Evolutionary conservation across 2,329 filamentous ascomycete species (phyloP), one percentile per base, ranked within the genome.

Genomic region (Penicillium sp.): DNA sequence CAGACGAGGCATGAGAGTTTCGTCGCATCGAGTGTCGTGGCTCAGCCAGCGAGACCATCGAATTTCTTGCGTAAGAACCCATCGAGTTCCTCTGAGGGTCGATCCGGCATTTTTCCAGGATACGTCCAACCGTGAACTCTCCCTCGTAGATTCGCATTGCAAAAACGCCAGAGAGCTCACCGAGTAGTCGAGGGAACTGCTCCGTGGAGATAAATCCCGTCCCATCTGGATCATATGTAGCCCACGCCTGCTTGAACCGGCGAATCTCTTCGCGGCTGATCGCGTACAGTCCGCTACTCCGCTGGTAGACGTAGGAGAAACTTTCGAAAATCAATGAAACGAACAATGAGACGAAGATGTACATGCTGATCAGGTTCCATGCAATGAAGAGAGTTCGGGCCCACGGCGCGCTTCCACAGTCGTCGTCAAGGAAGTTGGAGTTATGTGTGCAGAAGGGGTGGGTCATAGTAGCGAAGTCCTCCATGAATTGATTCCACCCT

Each of bases 281-380:
- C 58, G 89, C 88, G 6, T 89, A 91, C 65, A 97, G 82, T n/a
- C 91, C 91, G 68, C 90, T 96, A 58, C 93, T 97, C 60, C 91
- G 86, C 77, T 99, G 95, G 72, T 97, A 99, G 61, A 99, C 94
- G 69, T 99, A 99, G 72, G 91, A 96, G 81, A 99, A 99, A 75
- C 92, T 97, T 78, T 99, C 94, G 77, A 95, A 99, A 65, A 99
- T 99, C 72, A 99, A 86, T 46, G 94, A 99, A 56, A 99, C 93
- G 73, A 99, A 99, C 70, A 99, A 78, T 69, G 93, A 97, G 69
- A 97, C 93, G 69, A 99, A 99, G 68, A 99, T 96, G 77, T 99
- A 99, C 94, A 99, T 99, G 88, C 93, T 97, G 75, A 99, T 83
- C 67, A 99, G 93, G 78, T 99, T 99, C 94, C 94, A 99, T 5